Conservation (phyloP, 2,329 filamentous ascomycete genomes). For the Cercospora sesami region DNA sequence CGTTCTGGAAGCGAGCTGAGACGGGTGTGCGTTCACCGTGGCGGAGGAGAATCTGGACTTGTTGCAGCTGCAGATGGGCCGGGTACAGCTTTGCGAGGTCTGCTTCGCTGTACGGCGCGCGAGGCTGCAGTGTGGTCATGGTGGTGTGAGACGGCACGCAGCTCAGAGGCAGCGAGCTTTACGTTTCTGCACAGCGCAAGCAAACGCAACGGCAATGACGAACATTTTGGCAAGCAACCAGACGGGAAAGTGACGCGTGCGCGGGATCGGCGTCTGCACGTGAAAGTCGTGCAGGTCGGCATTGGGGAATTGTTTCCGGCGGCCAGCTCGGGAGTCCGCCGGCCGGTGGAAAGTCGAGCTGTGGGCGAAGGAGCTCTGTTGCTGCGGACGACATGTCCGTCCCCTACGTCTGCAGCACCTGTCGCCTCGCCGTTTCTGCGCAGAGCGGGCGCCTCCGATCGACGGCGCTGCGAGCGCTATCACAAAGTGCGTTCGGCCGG, state of each 20-base stretch:
- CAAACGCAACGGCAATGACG: not conserved
- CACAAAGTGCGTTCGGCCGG: not conserved
- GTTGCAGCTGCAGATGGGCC: slow-evolving; percentile 72
- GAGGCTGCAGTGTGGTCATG: slow-evolving; percentile 79
- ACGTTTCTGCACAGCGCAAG: not conserved
- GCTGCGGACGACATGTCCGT: slow-evolving; percentile 6
- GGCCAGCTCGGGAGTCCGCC: slow-evolving; percentile 3
- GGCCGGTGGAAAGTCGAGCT: not conserved
- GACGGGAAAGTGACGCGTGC: slow-evolving; percentile 2
- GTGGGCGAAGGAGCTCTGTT: not conserved
- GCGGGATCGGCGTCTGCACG: not conserved
- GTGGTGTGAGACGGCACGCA: slow-evolving; percentile 11
- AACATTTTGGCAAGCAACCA: not conserved
- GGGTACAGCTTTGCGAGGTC: slow-evolving; percentile 85
- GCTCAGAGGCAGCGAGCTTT: not conserved
- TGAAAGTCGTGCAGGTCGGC: not conserved
- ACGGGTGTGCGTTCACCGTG: slow-evolving; percentile 74
- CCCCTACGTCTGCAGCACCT: slow-evolving; percentile 16
- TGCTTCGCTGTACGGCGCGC: slow-evolving; percentile 73
- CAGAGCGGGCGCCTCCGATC: not conserved
- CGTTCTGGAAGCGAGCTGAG: slow-evolving; percentile 79
- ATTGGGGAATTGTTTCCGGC: not conserved
- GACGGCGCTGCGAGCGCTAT: not conserved
- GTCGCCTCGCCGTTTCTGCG: slow-evolving; percentile 2
- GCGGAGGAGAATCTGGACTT: slow-evolving; percentile 74